phyloP scores from a whole-genome alignment of 495 filamentous ascomycete genomes.

The Penicillium subrubescens region DNA sequence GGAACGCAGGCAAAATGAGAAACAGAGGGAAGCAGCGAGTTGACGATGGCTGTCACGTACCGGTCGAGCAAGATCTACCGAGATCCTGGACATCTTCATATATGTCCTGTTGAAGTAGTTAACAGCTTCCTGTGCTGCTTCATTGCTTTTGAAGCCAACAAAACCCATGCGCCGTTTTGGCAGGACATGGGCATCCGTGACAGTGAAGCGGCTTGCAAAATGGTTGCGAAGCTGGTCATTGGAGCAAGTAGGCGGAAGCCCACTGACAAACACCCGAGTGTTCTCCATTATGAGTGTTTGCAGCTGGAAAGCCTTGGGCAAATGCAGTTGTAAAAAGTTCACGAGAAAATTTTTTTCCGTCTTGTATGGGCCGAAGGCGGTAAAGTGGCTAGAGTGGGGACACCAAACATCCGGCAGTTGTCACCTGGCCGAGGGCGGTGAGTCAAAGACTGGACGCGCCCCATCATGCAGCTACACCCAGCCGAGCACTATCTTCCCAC shows the following conservation, averaged over 20 bases:
- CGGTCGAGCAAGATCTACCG: conserved; percentile 85
- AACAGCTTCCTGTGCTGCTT: conserved; percentile 78
- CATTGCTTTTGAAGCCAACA: conserved; percentile 84
- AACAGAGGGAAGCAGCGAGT: conserved; percentile 11
- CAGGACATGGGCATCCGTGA: conserved; percentile 91
- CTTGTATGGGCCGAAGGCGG: conserved; percentile 42
- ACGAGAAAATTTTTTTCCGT: conserved; percentile 35
- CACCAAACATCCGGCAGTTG: conserved; percentile 23
- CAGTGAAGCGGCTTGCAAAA: conserved; percentile 72
- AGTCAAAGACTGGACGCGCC: conserved; percentile 3
- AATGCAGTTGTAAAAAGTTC: conserved; percentile 23
- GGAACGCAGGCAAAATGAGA: conserved; percentile 33
- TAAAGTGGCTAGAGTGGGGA: conserved; percentile 21
- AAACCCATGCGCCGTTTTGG: conserved; percentile 90
- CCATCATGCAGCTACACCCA: background rate
- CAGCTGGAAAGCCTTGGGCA: conserved; percentile 20
- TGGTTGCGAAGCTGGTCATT: conserved; percentile 85
- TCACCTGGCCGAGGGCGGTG: conserved; percentile 13
- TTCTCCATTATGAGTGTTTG: conserved; percentile 43
- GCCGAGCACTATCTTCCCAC: background rate
- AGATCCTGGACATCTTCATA: conserved; percentile 94
- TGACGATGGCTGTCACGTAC: conserved; percentile 51
- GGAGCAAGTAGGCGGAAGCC: conserved; percentile 71
- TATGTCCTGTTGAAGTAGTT: conserved; percentile 95
- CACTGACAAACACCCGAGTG: conserved; percentile 87